These are phyloP conservation scores for Rosa chinensis DNA, from an alignment of 306 rosid species.

Conservation along the genomic window DNA sequence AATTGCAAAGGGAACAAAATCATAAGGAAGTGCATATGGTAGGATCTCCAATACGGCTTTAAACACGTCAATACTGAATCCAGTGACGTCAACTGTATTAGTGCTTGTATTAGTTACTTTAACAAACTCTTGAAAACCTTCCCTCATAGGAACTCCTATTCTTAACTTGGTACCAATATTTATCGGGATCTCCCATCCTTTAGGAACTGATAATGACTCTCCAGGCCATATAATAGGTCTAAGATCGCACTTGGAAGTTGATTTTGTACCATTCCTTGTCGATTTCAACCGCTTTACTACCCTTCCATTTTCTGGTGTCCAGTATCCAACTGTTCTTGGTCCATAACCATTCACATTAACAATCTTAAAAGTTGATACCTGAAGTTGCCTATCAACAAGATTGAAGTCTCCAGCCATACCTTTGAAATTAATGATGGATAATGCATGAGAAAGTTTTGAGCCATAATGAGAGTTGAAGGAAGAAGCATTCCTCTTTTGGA, in stretches of 20 bases:
- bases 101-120: neutral
- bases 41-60: slow-evolving; percentile 23
- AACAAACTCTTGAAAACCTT: slow-evolving; percentile 37
- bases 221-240: slow-evolving; percentile 40
- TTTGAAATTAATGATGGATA: slow-evolving; percentile 5
- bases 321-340: slow-evolving; percentile 38
- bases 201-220: slow-evolving; percentile 29
- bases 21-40: neutral
- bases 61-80: slow-evolving; percentile 47
- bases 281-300: slow-evolving; percentile 17
- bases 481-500: neutral
- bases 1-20: neutral
- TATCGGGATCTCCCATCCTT: slow-evolving; percentile 38
- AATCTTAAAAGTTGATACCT: slow-evolving; percentile 13
- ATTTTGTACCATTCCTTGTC: neutral
- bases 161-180: slow-evolving; percentile 30
- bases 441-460: slow-evolving; percentile 29
- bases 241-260: slow-evolving; percentile 20
- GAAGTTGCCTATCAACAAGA: slow-evolving; percentile 1
- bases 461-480: slow-evolving; percentile 19
- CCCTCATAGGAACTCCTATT: slow-evolving; percentile 36
- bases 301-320: slow-evolving; percentile 36
- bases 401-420: slow-evolving; percentile 15
- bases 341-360: slow-evolving; percentile 39
- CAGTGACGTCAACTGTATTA: slow-evolving; percentile 23